Base-by-base conservation (phyloP, 2,329 filamentous ascomycete species). In the Verticillium dahliae region DNA sequence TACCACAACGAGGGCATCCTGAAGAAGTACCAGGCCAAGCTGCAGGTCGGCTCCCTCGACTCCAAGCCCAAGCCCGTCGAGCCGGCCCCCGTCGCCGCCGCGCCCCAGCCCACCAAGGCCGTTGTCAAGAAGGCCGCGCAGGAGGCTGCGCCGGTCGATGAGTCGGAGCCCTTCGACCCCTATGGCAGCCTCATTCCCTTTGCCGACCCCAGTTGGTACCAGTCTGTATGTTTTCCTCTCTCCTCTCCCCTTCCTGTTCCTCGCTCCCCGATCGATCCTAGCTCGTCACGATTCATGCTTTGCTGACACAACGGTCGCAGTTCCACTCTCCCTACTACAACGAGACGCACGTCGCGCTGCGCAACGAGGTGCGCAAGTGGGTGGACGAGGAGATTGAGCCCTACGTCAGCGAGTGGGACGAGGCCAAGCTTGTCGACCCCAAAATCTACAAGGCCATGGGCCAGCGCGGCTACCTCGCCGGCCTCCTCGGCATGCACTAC, bases 271-370 rank as follows among this genome's bases (percentile, higher is more conserved):
- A 38, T 2, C 0, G 39, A 15, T 13, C 39, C 35, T 14, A 15
- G 11, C n/a, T n/a, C 39, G 22, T 27, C 27, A 39, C 31, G 31
- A 27, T 37, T 35, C 41, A 37, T 27, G 27, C 31, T 39, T 56
- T 52, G n/a, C 38, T n/a, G 50, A 45, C 34, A 57, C 39, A 18
- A 1, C 3, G 60, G n/a, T 66, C 27, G 27, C 27, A 96, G 90
- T 96, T 97, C 78, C 91, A 96, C 80, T 97, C 94, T 1, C 92
- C 94, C 34, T 98, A 97, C 84, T 96, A 90, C 84, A 97, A 97
- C 78, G 89, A 97, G 77, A 88, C 91, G 5, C 95, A 99, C 76
- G 93, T 87, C 61, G 92, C 92, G 59, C 89, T 99, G 58, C 92
- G 95, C 63, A 89, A 87, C 66, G 95, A 99, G 81, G 83, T 97